A percentile compares a stretch with the other conserved stretches of the same genome.
These are phyloP conservation scores for Coemansia sp. DNA, from an alignment of 192 early-diverging fungal genomes.

Conservation along the genomic window DNA sequence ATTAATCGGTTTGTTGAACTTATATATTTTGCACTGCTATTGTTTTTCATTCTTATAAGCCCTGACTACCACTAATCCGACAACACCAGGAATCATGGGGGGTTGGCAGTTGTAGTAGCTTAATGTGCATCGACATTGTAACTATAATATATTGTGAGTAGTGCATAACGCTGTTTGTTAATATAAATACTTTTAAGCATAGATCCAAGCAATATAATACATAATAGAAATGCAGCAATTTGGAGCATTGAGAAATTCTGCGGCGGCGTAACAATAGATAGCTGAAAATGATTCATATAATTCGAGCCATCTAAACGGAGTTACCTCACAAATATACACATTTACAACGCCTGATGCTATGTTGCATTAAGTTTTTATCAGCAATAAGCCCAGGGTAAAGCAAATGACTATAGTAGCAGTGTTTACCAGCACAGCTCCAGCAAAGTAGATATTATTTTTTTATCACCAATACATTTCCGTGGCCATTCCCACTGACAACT, in stretches of 20 bases:
- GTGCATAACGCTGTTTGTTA: constrained; percentile 61
- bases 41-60: neutral
- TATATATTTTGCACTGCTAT: constrained; percentile 28
- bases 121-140: constrained; percentile 36
- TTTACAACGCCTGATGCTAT: constrained; percentile 55
- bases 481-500: constrained; percentile 58
- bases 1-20: neutral
- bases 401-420: constrained; percentile 59
- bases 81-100: neutral
- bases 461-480: constrained; percentile 63
- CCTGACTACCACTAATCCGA: neutral
- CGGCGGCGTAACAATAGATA: constrained; percentile 63
- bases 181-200: constrained; percentile 59
- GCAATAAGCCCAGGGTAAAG: constrained; percentile 70
- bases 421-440: constrained; percentile 64
- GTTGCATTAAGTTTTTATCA: constrained; percentile 70
- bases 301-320: constrained; percentile 66
- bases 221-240: constrained; percentile 59
- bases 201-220: constrained; percentile 70
- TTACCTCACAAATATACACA: constrained; percentile 72
- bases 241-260: constrained; percentile 61
- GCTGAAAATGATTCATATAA: constrained; percentile 72
- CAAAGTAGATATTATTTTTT: constrained; percentile 65
- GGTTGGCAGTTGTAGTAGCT: neutral
- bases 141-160: constrained; percentile 59